Base-by-base conservation (phyloP, 495 filamentous ascomycete genomes). In the Aspergillus baeticus region DNA sequence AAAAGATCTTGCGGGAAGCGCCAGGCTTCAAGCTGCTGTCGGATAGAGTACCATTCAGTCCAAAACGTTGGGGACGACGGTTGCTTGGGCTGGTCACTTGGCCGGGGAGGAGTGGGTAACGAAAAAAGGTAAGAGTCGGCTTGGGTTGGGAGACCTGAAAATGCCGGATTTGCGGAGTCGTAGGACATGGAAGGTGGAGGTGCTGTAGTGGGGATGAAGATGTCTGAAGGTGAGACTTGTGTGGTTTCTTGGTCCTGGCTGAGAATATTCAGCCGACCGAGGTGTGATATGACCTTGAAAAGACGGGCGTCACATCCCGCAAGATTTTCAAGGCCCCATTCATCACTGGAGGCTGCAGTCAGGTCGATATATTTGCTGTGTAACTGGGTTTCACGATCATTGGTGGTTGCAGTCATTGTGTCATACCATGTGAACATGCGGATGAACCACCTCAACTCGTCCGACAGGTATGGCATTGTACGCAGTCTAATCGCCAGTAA, bases 351-450 rank as follows among this genome's bases (percentile, higher is more conserved):
- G 21, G 79, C 77, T 31, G 85, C 84, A 62, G 84, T 77, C 71
- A 88, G 84, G 51, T 89, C 85, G 22, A 90, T 66, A 51, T 83
- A 84, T 21, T 78, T 80, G 13, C 85, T 86, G 53, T 85, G 86
- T 23, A 98, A 81, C 65, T 96, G 90, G n/a, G 88, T 83, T 68
- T 96, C 93, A 53, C 92, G 84, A 66, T 96, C 89, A 62, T 97
- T 96, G 55, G 96, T 87, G 44, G 89, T 91, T 23, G 90, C 89
- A 0, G 90, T 91, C 75, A 96, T 88, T n/a, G 91, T 92, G 67
- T 96, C 93, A 61, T 95, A 91, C 83, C 92, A 96, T 14, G 91
- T 94, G 65, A 97, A 97, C 65, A 96, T 85, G n/a, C 90, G 86
- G 57, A 96, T 91, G 77, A 96, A 91, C 93, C 93, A 98, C 38